Conservation (phyloP, 495 filamentous ascomycete species). For the Trichocladium uniseriatum region DNA sequence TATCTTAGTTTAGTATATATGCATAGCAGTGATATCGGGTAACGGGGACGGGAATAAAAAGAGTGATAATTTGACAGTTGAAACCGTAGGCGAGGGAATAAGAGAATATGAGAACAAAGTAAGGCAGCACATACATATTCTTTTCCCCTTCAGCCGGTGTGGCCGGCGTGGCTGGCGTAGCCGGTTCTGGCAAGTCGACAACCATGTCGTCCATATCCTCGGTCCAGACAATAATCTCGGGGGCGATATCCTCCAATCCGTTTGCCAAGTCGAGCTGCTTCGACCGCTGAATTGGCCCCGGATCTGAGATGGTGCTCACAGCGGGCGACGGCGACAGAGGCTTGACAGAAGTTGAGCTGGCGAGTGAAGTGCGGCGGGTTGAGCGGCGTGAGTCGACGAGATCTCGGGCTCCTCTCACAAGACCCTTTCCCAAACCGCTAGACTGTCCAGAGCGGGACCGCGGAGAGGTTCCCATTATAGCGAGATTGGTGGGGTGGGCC, state of each 20-base stretch:
- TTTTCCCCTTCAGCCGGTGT: not conserved
- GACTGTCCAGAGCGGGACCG: slow-evolving; percentile 18
- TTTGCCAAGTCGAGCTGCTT: not conserved
- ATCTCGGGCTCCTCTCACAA: slow-evolving; percentile 12
- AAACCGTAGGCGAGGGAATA: not conserved
- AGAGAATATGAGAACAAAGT: not conserved
- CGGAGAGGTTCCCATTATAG: slow-evolving; percentile 23
- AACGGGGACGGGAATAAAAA: no score
- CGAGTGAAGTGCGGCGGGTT: slow-evolving; percentile 13
- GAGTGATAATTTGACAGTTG: no score
- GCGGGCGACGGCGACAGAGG: slow-evolving; percentile 11
- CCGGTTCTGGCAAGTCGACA: slow-evolving; percentile 12
- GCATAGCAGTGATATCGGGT: not conserved
- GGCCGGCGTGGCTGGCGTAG: slow-evolving; percentile 1
- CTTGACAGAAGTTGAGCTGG: slow-evolving; percentile 12
- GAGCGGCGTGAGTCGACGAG: slow-evolving; percentile 15
- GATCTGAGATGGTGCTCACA: slow-evolving; percentile 4
- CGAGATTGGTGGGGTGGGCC: slow-evolving; percentile 1
- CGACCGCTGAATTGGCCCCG: not conserved
- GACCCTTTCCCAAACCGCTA: slow-evolving; percentile 17
- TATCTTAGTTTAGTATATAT: not conserved
- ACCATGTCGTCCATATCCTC: slow-evolving; percentile 25
- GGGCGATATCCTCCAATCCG: slow-evolving; percentile 23
- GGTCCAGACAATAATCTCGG: slow-evolving; percentile 33
- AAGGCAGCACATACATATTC: not conserved